phyloP scores from a whole-genome alignment of 495 filamentous ascomycete genomes.

The Apodospora peruviana region DNA sequence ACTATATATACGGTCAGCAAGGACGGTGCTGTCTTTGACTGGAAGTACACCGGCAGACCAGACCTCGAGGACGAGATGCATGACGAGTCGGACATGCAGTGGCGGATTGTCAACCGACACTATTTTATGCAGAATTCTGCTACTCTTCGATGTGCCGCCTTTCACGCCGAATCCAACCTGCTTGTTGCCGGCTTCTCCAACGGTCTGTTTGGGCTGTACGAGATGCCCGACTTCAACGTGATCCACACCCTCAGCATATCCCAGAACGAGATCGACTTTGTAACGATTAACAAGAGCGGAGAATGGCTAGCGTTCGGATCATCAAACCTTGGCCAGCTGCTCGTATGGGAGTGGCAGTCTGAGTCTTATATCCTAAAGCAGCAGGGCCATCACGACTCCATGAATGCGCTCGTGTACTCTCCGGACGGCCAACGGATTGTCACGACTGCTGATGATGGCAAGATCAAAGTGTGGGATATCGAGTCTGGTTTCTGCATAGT shows the following conservation, averaged over 20 bases:
- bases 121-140: conserved; percentile 91
- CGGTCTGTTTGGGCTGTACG: conserved; percentile 87
- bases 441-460: conserved; percentile 91
- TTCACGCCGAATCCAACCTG: conserved; percentile 79
- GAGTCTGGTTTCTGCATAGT: conserved; percentile 96
- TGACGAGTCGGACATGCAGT: conserved; percentile 55
- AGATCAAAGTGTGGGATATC: conserved; percentile 97
- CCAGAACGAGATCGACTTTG: conserved; percentile 89
- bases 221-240: conserved; percentile 93
- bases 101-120: conserved; percentile 81
- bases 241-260: conserved; percentile 91
- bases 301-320: conserved; percentile 99
- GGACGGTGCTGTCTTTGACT: conserved; percentile 52
- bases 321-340: conserved; percentile 84
- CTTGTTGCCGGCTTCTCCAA: conserved; percentile 92
- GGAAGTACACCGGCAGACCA: conserved; percentile 60
- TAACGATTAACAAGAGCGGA: conserved; percentile 85
- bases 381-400: conserved; percentile 94
- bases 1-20: conserved; percentile 53
- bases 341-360: conserved; percentile 99
- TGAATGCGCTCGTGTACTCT: conserved; percentile 89
- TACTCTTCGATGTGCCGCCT: conserved; percentile 80
- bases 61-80: conserved; percentile 56
- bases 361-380: conserved; percentile 99
- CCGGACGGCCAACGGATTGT: conserved; percentile 90